Conservation (phyloP, 2,329 filamentous ascomycete genomes). For the Drechslerella dactyloides region DNA sequence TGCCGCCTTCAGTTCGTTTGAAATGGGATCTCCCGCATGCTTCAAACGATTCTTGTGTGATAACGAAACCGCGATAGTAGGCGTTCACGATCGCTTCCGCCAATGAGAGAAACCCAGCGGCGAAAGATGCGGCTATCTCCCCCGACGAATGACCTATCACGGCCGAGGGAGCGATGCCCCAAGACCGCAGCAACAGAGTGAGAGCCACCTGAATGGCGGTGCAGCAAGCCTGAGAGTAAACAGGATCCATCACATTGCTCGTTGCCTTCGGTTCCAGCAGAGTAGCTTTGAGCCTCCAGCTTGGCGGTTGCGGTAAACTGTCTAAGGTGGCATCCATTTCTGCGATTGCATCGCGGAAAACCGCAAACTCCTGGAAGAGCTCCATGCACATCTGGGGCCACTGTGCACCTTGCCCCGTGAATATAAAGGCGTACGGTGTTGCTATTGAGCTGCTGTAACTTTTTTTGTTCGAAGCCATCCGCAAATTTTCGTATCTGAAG, state of each 20-base stretch:
- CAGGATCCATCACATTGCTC: slow-evolving; percentile 55
- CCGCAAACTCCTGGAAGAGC: slow-evolving; percentile 53
- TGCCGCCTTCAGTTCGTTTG: slow-evolving; percentile 55
- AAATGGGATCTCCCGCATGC: too few relatives aligned
- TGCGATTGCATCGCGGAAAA: slow-evolving; percentile 5
- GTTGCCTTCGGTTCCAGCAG: background rate
- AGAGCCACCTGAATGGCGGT: slow-evolving; percentile 65
- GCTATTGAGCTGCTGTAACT: background rate
- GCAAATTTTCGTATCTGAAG: background rate
- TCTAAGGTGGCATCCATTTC: background rate
- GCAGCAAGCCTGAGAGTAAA: slow-evolving; percentile 63
- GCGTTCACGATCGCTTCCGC: slow-evolving; percentile 58
- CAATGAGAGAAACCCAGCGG: slow-evolving; percentile 57
- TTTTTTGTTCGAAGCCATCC: background rate
- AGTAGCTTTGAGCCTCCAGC: background rate
- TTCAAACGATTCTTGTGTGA: too few relatives aligned
- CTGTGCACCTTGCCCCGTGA: slow-evolving; percentile 62
- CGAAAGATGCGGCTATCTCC: slow-evolving; percentile 61
- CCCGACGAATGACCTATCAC: slow-evolving; percentile 61
- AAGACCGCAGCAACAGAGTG: slow-evolving; percentile 57
- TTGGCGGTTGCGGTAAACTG: background rate
- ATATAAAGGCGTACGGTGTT: slow-evolving; percentile 54
- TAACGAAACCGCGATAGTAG: slow-evolving; percentile 59
- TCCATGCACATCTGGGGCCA: slow-evolving; percentile 60
- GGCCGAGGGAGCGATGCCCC: slow-evolving; percentile 56